phyloP scores from a whole-genome alignment of 2,329 filamentous ascomycete species.

The Pseudogymnoascus verrucosus region DNA sequence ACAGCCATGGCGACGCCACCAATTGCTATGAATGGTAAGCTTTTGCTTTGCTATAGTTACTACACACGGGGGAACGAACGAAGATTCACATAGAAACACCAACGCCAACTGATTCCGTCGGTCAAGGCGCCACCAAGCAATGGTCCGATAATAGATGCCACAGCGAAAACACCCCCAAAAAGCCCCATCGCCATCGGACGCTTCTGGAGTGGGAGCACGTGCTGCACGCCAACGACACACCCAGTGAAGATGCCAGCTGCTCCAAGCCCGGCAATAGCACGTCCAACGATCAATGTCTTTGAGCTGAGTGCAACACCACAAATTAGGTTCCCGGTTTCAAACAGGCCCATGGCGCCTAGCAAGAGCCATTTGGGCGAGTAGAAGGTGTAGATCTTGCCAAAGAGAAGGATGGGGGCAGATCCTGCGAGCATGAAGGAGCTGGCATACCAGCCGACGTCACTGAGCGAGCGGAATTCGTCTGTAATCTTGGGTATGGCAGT shows the following conservation, averaged over 20 bases:
- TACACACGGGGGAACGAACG: not conserved
- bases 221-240: constrained; percentile 22
- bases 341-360: constrained; percentile 21
- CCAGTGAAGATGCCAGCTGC: constrained; percentile 26
- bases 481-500: constrained; percentile 18
- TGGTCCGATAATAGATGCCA: constrained; percentile 24
- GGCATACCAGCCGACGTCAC: constrained; percentile 31
- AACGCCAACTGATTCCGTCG: constrained; percentile 27
- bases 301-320: constrained; percentile 24
- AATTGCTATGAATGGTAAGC: not conserved
- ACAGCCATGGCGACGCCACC: constrained; percentile 28
- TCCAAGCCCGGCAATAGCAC: constrained; percentile 26
- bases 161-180: constrained; percentile 19
- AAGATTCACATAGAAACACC: constrained; percentile 31
- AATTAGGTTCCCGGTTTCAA: constrained; percentile 27
- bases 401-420: constrained; percentile 19
- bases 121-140: constrained; percentile 34
- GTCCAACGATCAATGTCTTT: constrained; percentile 25
- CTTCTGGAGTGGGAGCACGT: constrained; percentile 19
- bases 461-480: constrained; percentile 18
- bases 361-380: constrained; percentile 25
- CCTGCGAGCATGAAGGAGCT: constrained; percentile 29
- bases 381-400: constrained; percentile 23
- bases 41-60: not conserved
- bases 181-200: constrained; percentile 18